These are phyloP conservation scores for Priceomyces carsonii DNA, from an alignment of 805 yeast species.

Conservation along the genomic window DNA sequence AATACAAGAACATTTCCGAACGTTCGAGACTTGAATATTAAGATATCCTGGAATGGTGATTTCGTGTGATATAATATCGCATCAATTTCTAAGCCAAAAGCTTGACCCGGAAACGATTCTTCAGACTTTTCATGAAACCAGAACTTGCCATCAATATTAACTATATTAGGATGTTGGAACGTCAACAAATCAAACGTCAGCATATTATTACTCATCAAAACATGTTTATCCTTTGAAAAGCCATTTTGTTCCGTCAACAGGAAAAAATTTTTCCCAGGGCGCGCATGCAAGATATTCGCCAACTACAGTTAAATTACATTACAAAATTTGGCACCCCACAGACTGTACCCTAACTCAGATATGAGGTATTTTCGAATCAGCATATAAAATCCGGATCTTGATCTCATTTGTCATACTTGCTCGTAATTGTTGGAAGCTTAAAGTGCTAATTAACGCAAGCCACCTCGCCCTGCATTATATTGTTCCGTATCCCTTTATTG, in stretches of 20 bases:
- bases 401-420: too few species aligned
- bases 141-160: slow-evolving; percentile 24
- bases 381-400: too few species aligned
- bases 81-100: slow-evolving; percentile 65
- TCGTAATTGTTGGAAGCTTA: too few species aligned
- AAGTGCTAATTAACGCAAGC: too few species aligned
- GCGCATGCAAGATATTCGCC: too few species aligned
- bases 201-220: not conserved
- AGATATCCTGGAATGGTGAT: slow-evolving; percentile 78
- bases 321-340: too few species aligned
- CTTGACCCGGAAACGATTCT: slow-evolving; percentile 84
- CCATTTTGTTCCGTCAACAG: not conserved
- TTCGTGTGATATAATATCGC: slow-evolving; percentile 63
- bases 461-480: too few species aligned
- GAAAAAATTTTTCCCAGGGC: too few species aligned
- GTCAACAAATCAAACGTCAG: slow-evolving; percentile 12
- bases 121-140: slow-evolving; percentile 84
- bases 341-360: too few species aligned
- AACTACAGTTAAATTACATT: too few species aligned
- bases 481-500: too few species aligned
- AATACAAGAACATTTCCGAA: slow-evolving; percentile 88
- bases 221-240: not conserved
- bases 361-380: too few species aligned
- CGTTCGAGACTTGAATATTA: slow-evolving; percentile 70
- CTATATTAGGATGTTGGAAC: slow-evolving; percentile 30